Evolutionary conservation across 208 protist genomes (phyloP).

Genomic region (Trypanosomatidae sp.): DNA sequence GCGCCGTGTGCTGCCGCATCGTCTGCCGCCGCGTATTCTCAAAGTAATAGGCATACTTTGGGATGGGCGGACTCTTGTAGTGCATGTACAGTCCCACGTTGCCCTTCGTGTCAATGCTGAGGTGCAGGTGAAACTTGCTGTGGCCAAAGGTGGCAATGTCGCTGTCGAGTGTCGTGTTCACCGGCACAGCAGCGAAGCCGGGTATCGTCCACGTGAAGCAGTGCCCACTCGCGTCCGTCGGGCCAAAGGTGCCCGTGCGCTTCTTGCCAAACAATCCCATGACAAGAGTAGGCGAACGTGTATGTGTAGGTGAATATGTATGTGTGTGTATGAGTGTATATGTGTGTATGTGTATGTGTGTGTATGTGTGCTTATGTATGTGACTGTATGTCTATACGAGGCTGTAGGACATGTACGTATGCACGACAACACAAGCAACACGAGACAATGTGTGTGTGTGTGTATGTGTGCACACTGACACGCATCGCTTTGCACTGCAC

Average conservation of each 20-base stretch:
- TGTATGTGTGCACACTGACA: no score
- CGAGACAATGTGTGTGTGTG: no score
- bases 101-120: slow-evolving; percentile 28
- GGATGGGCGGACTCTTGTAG: slow-evolving; percentile 73
- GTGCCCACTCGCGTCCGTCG: slow-evolving; percentile 20
- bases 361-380: no score
- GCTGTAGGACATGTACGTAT: no score
- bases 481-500: no score
- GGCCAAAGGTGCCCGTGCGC: slow-evolving; percentile 36
- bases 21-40: slow-evolving; percentile 30
- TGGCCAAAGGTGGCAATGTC: slow-evolving; percentile 45
- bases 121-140: slow-evolving; percentile 81
- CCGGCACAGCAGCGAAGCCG: slow-evolving; percentile 22
- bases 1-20: slow-evolving; percentile 82
- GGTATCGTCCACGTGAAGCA: slow-evolving; percentile 63
- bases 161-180: slow-evolving; percentile 42
- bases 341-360: no score
- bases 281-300: no score
- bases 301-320: no score
- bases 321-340: no score
- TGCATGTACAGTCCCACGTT: slow-evolving; percentile 76
- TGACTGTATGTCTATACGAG: no score
- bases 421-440: no score
- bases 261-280: slow-evolving; percentile 73
- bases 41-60: slow-evolving; percentile 87